A percentile compares a stretch with the other conserved stretches of the same genome.
Conservation (phyloP, 345 rosid genomes). For the Citrus maxima region DNA sequence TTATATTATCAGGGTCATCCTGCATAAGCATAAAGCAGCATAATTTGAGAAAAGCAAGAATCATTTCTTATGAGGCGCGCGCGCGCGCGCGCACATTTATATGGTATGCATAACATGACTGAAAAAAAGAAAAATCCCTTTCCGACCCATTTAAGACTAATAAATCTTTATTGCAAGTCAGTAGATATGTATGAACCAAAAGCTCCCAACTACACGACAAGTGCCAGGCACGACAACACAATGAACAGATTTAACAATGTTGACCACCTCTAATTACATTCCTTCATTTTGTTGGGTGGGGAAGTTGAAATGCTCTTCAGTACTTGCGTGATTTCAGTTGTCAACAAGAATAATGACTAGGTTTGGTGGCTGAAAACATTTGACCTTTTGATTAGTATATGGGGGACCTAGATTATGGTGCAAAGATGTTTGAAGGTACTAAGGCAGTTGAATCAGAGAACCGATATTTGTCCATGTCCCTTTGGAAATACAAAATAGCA, state of each 20-base stretch:
- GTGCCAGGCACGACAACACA: background rate
- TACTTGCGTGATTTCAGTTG: background rate
- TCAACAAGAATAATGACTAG: background rate
- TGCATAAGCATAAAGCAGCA: constrained; percentile 15
- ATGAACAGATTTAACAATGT: background rate
- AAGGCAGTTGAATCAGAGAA: background rate
- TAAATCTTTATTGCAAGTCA: background rate
- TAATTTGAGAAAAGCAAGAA: constrained; percentile 8
- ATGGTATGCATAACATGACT: no score
- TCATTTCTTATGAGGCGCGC: background rate
- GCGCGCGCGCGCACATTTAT: no score
- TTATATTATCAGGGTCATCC: constrained; percentile 36
- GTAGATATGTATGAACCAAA: background rate
- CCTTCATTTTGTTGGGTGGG: background rate
- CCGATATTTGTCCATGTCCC: background rate
- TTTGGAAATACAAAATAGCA: background rate
- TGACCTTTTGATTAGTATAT: background rate
- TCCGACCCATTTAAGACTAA: background rate
- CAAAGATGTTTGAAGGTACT: background rate
- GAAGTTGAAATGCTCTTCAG: background rate
- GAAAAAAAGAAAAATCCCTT: no score
- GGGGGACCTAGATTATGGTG: background rate
- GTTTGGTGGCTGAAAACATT: background rate
- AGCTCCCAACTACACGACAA: background rate
- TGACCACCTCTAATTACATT: background rate